phyloP scores from a whole-genome alignment of 2,329 filamentous ascomycete genomes.

The Phialophora expanda region DNA sequence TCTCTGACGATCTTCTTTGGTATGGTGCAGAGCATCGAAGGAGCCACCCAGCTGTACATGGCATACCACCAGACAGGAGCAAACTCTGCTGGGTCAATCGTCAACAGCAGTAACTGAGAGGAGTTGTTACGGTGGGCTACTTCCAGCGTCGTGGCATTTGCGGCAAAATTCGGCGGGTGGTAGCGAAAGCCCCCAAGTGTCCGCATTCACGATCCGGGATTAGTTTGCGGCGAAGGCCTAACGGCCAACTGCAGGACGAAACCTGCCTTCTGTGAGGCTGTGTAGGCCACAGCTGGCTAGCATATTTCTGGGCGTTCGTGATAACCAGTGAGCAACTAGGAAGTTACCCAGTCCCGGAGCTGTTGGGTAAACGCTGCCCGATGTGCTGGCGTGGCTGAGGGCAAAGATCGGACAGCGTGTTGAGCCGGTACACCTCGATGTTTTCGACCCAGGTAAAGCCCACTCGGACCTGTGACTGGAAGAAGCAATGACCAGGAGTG shows the following conservation, averaged over 20 bases:
- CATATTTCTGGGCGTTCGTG: background rate
- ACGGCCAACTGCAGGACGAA: background rate
- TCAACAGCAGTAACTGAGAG: too few relatives aligned
- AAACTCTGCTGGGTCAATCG: background rate
- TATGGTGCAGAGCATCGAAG: conserved; percentile 50
- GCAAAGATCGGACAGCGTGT: background rate
- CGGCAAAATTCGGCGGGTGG: background rate
- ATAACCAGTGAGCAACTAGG: background rate
- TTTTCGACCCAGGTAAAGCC: too few relatives aligned
- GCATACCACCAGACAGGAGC: conserved; percentile 33
- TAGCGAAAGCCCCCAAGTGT: background rate
- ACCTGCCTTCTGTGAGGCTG: background rate
- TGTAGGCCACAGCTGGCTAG: background rate
- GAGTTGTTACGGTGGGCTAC: too few relatives aligned
- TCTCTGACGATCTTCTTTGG: conserved; percentile 40
- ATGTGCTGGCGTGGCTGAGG: conserved; percentile 1
- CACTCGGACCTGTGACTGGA: too few relatives aligned
- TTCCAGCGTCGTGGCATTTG: too few relatives aligned
- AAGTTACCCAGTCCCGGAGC: background rate
- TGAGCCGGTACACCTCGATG: background rate
- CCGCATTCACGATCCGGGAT: background rate
- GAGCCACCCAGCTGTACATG: conserved; percentile 51
- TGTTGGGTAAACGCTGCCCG: background rate
- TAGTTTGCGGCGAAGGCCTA: background rate
- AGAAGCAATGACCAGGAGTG: too few relatives aligned